Evolutionary conservation across 108 stramenopile genomes (phyloP), one percentile per base, ranked within the genome.

Genomic region (Skeletonema tropicum): DNA sequence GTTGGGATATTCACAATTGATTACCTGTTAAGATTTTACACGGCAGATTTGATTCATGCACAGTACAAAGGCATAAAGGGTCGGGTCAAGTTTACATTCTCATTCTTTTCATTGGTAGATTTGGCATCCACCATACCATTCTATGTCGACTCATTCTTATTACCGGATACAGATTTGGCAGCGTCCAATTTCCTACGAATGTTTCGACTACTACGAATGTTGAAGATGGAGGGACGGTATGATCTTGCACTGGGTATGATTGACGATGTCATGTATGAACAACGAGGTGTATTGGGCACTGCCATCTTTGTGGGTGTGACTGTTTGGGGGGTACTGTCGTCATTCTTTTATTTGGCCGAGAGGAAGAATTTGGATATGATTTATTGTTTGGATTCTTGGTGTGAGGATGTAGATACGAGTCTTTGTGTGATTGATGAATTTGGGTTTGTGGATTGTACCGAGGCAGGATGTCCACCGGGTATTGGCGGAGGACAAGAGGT

Each of bases 151-250:
- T 70, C 89, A 17, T 90, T 97, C 66, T 12, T 92, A 6, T 74
- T 97, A 23, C 69, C 75, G 7, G 58, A 89, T 45, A 82, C 77
- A 14, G 86, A 91, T 70, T 49, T 80, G 29, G 89, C 87, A 19
- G 74, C 90, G 13, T 86, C 89, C 21, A 89, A 89, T 60, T 97
- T 94, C 75, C 68, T 97, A 38, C 66, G 97, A 74, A 95, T 97
- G 96, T 93, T 94, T 75, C 94, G 96, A 17, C 70, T 97, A 33
- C 78, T 97, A 10, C 76, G 95, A 17, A 94, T 97, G 94, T 92
- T 96, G 91, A 88, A 87, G 32, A 91, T 91, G 41, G 94, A 94
- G 71, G 92, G 94, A 31, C 84, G 94, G 12, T 94, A 88, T 75
- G 87, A 89, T 77, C 74, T 88, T 35, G 89, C 92, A 17, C 82